Base-by-base conservation (phyloP, 139 green algal species). In the Volvox reticuliferus region DNA sequence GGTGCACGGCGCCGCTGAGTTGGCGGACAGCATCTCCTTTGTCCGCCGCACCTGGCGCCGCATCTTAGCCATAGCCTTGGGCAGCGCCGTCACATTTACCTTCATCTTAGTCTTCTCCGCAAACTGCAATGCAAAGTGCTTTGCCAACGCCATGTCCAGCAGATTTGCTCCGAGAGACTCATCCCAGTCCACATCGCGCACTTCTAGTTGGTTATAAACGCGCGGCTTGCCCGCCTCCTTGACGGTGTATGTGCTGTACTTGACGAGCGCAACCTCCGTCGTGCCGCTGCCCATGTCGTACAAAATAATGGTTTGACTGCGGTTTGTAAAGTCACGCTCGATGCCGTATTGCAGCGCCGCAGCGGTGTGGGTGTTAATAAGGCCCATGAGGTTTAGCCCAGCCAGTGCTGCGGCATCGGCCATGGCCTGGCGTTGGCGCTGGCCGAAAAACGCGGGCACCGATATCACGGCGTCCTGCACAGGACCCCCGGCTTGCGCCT, bases 301-400 rank as follows among this genome's bases (percentile, higher is more conserved):
- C 65, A 99, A 93, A 21, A 99, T 86, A 1, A 99, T 91, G 44
- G 91, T 93, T 92, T 99, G 94, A 5, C 94, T 97, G n/a, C 93
- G 95, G 91, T 98, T 96, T 28, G 92, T 82, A 82, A 99, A 99
- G 88, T 98, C 95, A 37, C 98, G 95, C 90, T 99, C 98, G 67
- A 99, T 99, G 88, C 98, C 98, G 88, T 97, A 99, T 93, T 99
- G 98, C 92, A 99, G 97, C 67, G 98, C 98, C 9, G 98, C 98
- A 12, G 97, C 98, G 1, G 96, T 94, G 84, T 99, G 96, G 77
- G 93, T 96, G 95, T 98, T 96, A 76, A 99, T 93, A 12, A 99
- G 91, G 21, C 94, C 94, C 90, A 99, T 94, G 44, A 99, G 95
- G 91, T 98, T 98, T 33, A 99, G 89, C 24, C 95, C 96, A 22